phyloP scores from a whole-genome alignment of 257 asterid species.

The Fraxinus quadrangulata region DNA sequence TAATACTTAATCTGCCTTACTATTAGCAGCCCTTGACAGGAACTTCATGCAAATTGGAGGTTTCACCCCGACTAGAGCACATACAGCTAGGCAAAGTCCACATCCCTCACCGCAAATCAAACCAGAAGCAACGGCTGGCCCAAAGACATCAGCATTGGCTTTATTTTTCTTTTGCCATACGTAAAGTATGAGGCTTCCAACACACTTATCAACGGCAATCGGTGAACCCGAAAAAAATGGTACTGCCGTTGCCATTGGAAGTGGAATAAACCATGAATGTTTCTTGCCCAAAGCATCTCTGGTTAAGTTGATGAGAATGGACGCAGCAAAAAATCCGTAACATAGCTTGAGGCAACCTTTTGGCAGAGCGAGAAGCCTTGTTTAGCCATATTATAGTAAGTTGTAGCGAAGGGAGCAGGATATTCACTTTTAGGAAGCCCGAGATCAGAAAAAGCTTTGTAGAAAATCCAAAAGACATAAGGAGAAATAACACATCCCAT shows the following conservation, averaged over 20 bases:
- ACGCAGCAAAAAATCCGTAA: constrained; percentile 38
- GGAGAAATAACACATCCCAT: constrained; percentile 51
- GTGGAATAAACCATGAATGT: constrained; percentile 49
- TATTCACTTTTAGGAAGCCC: constrained; percentile 27
- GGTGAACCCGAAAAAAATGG: constrained; percentile 60
- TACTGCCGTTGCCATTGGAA: constrained; percentile 79
- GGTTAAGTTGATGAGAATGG: constrained; percentile 46
- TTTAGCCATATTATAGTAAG: constrained; percentile 33
- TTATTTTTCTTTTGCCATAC: constrained; percentile 54
- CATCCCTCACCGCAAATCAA: constrained; percentile 73
- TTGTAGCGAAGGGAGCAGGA: constrained; percentile 35
- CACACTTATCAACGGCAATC: constrained; percentile 66
- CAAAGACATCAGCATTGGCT: constrained; percentile 59
- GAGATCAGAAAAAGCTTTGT: constrained; percentile 34
- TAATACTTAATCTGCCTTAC: constrained; percentile 35
- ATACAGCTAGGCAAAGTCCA: constrained; percentile 65
- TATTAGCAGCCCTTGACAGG: constrained; percentile 42
- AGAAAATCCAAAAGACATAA: constrained; percentile 51
- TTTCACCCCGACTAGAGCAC: constrained; percentile 51
- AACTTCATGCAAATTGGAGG: constrained; percentile 83
- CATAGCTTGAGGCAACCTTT: constrained; percentile 35
- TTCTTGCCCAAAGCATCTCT: constrained; percentile 50
- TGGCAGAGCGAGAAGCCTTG: constrained; percentile 42
- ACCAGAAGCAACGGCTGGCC: constrained; percentile 68
- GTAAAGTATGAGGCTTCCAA: constrained; percentile 58